Conservation (phyloP, 176 grass and related monocot species). For the Bromus sterilis region DNA sequence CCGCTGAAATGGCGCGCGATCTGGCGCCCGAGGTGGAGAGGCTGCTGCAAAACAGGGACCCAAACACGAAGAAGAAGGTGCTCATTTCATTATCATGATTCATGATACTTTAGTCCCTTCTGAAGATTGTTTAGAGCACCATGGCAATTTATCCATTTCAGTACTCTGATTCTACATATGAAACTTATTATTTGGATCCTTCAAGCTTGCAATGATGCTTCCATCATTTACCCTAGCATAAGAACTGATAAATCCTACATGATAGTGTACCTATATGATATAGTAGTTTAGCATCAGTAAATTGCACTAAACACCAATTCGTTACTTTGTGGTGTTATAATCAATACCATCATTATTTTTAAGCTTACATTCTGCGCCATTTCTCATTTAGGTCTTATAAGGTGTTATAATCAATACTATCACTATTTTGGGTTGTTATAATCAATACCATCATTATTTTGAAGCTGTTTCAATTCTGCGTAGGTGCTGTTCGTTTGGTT, state of each 20-base stretch:
- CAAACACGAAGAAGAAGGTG: conserved; percentile 98
- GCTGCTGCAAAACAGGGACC: conserved; percentile 77
- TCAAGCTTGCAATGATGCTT: not conserved
- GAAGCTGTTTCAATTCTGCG: not conserved
- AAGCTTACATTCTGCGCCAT: not conserved
- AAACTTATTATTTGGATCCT: not conserved
- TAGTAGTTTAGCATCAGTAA: not conserved
- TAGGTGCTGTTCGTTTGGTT: not conserved
- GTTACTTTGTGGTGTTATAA: not conserved
- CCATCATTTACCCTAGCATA: not conserved
- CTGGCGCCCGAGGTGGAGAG: conserved; percentile 95
- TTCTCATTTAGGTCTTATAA: too few species aligned
- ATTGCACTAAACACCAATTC: not conserved
- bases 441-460: not conserved
- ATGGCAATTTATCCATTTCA: not conserved
- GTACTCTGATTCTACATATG: not conserved
- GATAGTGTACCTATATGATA: not conserved
- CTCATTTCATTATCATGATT: not conserved
- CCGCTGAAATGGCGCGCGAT: conserved; percentile 97
- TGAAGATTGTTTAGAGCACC: not conserved
- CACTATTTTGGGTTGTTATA: not conserved
- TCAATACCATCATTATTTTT: not conserved
- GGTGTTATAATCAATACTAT: not conserved
- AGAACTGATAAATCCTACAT: not conserved
- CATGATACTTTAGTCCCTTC: not conserved